These are phyloP conservation scores for Phaeodactylum tricornutum DNA, from an alignment of 108 stramenopile species.

Conservation along the genomic window DNA sequence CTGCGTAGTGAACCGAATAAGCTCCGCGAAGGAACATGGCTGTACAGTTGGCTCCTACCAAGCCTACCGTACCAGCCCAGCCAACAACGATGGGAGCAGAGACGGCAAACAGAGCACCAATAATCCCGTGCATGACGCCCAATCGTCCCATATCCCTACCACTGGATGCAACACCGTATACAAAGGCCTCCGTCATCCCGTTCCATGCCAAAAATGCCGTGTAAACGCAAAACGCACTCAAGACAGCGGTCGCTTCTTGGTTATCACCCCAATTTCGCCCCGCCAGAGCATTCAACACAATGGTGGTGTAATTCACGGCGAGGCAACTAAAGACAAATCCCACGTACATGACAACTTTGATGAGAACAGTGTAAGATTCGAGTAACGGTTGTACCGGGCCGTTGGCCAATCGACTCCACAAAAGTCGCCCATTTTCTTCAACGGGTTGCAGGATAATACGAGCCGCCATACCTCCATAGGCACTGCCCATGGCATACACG, in stretches of 20 bases:
- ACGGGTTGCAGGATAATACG: slow-evolving; percentile 80
- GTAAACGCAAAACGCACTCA: slow-evolving; percentile 88
- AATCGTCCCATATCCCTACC: slow-evolving; percentile 50
- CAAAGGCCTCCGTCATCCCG: slow-evolving; percentile 93
- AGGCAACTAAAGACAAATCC: slow-evolving; percentile 64
- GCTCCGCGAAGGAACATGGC: slow-evolving; percentile 57
- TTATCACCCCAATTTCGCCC: slow-evolving; percentile 65
- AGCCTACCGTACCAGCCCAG: slow-evolving; percentile 46
- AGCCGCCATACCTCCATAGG: slow-evolving; percentile 68
- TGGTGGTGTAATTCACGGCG: slow-evolving; percentile 67
- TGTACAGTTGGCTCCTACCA: slow-evolving; percentile 67
- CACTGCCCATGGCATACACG: slow-evolving; percentile 73
- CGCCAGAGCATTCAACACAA: slow-evolving; percentile 56
- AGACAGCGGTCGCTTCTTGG: slow-evolving; percentile 49
- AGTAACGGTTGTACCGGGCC: slow-evolving; percentile 5
- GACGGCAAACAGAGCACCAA: slow-evolving; percentile 63
- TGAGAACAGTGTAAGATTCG: slow-evolving; percentile 42
- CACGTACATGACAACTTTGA: slow-evolving; percentile 64
- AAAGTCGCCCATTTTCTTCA: slow-evolving; percentile 81
- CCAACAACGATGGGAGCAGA: slow-evolving; percentile 44
- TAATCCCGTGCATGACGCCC: slow-evolving; percentile 46
- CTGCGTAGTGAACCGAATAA: slow-evolving; percentile 60
- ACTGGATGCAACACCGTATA: slow-evolving; percentile 60
- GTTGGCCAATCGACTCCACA: slow-evolving; percentile 51
- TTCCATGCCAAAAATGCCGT: slow-evolving; percentile 85